These are phyloP conservation scores for Saccharum officinarum DNA, from an alignment of 176 grass and related monocot genomes.

Conservation along the genomic window DNA sequence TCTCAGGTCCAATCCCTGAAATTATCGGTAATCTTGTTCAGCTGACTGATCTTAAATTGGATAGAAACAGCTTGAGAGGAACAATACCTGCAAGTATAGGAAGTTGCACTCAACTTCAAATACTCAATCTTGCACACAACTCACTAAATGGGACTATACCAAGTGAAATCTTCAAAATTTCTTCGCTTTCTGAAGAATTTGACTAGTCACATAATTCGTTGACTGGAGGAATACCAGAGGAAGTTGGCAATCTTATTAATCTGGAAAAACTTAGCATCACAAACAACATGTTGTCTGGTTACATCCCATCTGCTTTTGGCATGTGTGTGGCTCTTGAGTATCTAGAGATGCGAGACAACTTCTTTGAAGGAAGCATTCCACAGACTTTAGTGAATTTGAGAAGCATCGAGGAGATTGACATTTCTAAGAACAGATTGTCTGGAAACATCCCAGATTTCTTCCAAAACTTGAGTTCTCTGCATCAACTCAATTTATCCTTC, in stretches of 20 bases:
- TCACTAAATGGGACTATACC: constrained; percentile 49
- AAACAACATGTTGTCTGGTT: constrained; percentile 43
- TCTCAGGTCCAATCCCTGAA: constrained; percentile 41
- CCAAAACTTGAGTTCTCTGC: background rate
- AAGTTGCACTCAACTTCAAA: constrained; percentile 20
- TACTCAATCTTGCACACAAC: constrained; percentile 61
- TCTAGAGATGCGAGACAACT: constrained; percentile 54
- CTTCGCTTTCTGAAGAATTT: background rate
- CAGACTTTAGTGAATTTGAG: too few relatives aligned
- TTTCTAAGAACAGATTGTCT: constrained; percentile 37
- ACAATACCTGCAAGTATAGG: constrained; percentile 43
- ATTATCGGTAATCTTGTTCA: constrained; percentile 43
- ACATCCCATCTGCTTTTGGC: constrained; percentile 38
- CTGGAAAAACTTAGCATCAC: constrained; percentile 27
- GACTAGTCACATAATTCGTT: constrained; percentile 67
- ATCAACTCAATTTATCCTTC: constrained; percentile 57
- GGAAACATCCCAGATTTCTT: constrained; percentile 49
- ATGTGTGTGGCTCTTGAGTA: constrained; percentile 37
- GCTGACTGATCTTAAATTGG: constrained; percentile 34
- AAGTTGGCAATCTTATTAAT: constrained; percentile 45
- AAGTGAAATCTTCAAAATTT: constrained; percentile 26
- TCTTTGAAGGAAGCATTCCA: constrained; percentile 54
- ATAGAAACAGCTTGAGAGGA: constrained; percentile 48
- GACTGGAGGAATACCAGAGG: constrained; percentile 33
- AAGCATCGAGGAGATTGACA: too few relatives aligned